phyloP scores from a whole-genome alignment of 2,329 filamentous ascomycete species.

The Helminthosporium solani region DNA sequence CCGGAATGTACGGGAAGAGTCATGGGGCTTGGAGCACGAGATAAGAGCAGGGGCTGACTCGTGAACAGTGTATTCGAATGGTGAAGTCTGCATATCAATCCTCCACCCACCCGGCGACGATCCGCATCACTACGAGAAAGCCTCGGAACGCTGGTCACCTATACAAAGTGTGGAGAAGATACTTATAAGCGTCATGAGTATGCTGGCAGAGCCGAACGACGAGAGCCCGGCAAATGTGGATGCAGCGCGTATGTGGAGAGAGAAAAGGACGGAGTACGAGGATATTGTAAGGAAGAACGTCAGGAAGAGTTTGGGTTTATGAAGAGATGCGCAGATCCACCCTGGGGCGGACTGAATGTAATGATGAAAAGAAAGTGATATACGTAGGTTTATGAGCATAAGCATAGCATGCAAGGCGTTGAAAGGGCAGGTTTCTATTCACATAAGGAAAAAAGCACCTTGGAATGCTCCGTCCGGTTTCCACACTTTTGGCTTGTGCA shows the following conservation, averaged over 20 bases:
- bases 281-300: slow-evolving; percentile 66
- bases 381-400: too few species aligned
- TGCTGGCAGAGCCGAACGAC: slow-evolving; percentile 90
- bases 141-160: slow-evolving; percentile 87
- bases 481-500: too few species aligned
- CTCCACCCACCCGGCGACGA: slow-evolving; percentile 94
- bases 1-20: too few species aligned
- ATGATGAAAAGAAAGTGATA: too few species aligned
- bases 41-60: too few species aligned
- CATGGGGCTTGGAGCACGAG: too few species aligned
- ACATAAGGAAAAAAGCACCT: too few species aligned
- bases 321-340: too few species aligned
- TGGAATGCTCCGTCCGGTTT: too few species aligned
- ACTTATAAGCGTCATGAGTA: slow-evolving; percentile 84
- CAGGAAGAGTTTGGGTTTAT: slow-evolving; percentile 40
- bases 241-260: slow-evolving; percentile 83
- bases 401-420: too few species aligned
- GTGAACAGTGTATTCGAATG: slow-evolving; percentile 70
- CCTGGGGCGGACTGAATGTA: not conserved
- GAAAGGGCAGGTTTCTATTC: too few species aligned
- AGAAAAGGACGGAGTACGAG: slow-evolving; percentile 77
- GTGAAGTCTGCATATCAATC: slow-evolving; percentile 94
- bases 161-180: slow-evolving; percentile 96
- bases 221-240: slow-evolving; percentile 95
- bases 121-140: slow-evolving; percentile 87